Percentiles rank a stretch among this genome's conserved stretches.
phyloP scores from a whole-genome alignment of 768 basidiomycete species.

The Auricularia auricula-judae region DNA sequence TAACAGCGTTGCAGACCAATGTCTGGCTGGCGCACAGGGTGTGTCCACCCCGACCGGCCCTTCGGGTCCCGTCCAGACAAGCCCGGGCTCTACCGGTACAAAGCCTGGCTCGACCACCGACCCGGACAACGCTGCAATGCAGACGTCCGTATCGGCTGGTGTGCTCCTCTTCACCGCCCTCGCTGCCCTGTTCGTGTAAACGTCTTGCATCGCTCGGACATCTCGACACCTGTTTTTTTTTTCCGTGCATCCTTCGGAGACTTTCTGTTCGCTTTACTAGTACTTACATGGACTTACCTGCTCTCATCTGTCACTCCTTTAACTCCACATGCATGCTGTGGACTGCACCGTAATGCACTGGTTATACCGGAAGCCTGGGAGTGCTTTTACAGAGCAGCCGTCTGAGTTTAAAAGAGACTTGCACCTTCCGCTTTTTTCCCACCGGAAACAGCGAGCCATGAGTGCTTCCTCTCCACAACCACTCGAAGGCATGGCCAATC shows the following conservation, averaged over 20 bases:
- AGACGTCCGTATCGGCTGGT: background rate
- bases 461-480: background rate
- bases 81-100: background rate
- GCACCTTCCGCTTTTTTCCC: background rate
- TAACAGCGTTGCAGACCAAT: conserved; percentile 50
- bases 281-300: too few species aligned
- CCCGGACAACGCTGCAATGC: background rate
- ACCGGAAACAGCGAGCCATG: background rate
- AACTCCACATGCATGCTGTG: too few species aligned
- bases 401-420: background rate
- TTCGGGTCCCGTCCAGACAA: conserved; percentile 1
- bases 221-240: too few species aligned
- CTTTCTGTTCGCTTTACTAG: too few species aligned
- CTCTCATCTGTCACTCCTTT: too few species aligned
- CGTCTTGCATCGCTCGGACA: too few species aligned
- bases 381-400: too few species aligned
- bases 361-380: too few species aligned
- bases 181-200: too few species aligned
- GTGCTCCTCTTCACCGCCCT: background rate
- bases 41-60: conserved; percentile 49
- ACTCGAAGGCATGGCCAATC: background rate
- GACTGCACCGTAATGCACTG: too few species aligned
- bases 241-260: too few species aligned
- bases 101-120: background rate
- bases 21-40: conserved; percentile 50